These are phyloP conservation scores for Puya raimondii DNA, from an alignment of 176 grass and related monocot species.

Conservation along the genomic window DNA sequence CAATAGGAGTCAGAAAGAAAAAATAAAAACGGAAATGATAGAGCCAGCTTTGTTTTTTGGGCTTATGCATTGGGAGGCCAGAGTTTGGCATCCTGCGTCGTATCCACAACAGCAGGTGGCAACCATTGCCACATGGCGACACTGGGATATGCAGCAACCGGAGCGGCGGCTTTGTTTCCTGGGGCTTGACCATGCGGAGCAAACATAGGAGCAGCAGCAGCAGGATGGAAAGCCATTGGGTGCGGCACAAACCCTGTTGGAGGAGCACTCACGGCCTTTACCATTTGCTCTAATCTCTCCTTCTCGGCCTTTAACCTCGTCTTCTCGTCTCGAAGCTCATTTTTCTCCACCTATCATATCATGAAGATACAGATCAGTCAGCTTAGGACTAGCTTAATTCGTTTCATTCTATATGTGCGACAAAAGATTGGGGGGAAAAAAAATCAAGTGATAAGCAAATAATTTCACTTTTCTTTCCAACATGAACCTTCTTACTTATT, in stretches of 20 bases:
- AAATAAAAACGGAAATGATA: too few species aligned
- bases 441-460: too few species aligned
- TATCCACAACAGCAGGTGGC: slow-evolving; percentile 52
- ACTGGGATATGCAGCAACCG: slow-evolving; percentile 33
- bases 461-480: too few species aligned
- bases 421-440: background rate
- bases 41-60: background rate
- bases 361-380: background rate
- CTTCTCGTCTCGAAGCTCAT: slow-evolving; percentile 69
- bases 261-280: slow-evolving; percentile 45
- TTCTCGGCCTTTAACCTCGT: slow-evolving; percentile 64
- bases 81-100: slow-evolving; percentile 73
- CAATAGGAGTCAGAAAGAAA: too few species aligned
- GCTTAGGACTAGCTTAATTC: background rate
- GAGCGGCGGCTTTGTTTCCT: slow-evolving; percentile 34
- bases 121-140: slow-evolving; percentile 86
- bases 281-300: slow-evolving; percentile 59
- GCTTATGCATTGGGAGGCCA: slow-evolving; percentile 82
- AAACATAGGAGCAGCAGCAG: slow-evolving; percentile 24
- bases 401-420: background rate
- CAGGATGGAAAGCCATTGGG: slow-evolving; percentile 41
- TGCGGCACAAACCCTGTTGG: slow-evolving; percentile 54
- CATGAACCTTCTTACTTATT: too few species aligned
- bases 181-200: slow-evolving; percentile 21
- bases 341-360: slow-evolving; percentile 56